Conservation (phyloP, 164 flowering plant genomes). For the Tetrastigma voinierianum region DNA sequence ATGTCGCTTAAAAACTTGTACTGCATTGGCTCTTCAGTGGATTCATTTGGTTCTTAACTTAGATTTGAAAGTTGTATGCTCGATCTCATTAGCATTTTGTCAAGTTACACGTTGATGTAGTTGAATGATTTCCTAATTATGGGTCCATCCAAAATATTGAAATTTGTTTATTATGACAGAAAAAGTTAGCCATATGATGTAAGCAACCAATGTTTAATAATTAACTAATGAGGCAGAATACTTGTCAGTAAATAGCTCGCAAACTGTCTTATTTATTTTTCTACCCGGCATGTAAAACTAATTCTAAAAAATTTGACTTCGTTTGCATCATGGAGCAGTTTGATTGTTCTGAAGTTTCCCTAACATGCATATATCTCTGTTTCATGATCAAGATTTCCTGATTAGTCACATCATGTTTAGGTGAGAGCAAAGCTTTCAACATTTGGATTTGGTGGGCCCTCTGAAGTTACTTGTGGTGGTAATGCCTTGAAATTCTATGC, state of each 20-base stretch:
- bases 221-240: neutral
- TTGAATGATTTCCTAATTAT: too few relatives aligned
- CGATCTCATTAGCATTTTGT: too few relatives aligned
- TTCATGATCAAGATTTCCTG: neutral
- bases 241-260: too few relatives aligned
- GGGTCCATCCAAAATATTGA: too few relatives aligned
- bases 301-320: neutral
- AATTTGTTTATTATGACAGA: too few relatives aligned
- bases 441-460: conserved; percentile 82
- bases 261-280: neutral
- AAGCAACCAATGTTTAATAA: neutral
- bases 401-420: conserved; percentile 31
- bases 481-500: conserved; percentile 99
- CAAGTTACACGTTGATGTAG: neutral
- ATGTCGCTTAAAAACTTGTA: too few relatives aligned
- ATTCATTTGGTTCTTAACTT: too few relatives aligned
- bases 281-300: neutral
- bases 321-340: neutral
- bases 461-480: conserved; percentile 95
- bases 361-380: neutral
- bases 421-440: conserved; percentile 79
- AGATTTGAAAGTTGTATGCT: too few relatives aligned
- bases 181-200: too few relatives aligned
- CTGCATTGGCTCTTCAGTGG: too few relatives aligned
- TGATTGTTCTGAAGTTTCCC: neutral